These are phyloP conservation scores for Paramyrothecium roridum DNA, from an alignment of 2,329 filamentous ascomycete genomes.

Conservation along the genomic window DNA sequence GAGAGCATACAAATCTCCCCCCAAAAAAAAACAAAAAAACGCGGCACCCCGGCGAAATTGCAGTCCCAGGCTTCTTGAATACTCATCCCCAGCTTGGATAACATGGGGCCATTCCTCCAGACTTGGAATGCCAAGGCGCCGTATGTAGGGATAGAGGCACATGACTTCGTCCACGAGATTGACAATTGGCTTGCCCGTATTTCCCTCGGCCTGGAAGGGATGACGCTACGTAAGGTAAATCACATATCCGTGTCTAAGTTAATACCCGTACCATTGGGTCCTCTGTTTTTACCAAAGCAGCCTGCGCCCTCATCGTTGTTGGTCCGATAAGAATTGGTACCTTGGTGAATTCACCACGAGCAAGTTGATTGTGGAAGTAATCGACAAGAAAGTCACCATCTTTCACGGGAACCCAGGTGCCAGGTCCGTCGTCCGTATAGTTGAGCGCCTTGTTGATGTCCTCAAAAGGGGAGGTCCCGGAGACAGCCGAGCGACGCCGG, in stretches of 20 bases:
- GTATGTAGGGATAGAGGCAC: conserved; percentile 21
- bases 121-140: conserved; percentile 24
- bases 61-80: conserved; percentile 13
- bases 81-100: conserved; percentile 13
- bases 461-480: not conserved
- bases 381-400: conserved; percentile 21
- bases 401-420: not conserved
- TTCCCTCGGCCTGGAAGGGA: conserved; percentile 7
- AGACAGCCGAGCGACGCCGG: not conserved
- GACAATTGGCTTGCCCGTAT: conserved; percentile 14
- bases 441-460: not conserved
- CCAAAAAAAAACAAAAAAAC: conserved; percentile 18
- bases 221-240: conserved; percentile 8
- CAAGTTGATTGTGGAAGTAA: conserved; percentile 16
- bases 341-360: conserved; percentile 22
- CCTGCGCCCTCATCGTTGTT: conserved; percentile 18
- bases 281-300: conserved; percentile 15
- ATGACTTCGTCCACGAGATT: conserved; percentile 13
- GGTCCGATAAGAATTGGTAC: conserved; percentile 24
- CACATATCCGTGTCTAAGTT: conserved; percentile 20
- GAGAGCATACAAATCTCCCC: conserved; percentile 3
- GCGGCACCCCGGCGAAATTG: conserved; percentile 20
- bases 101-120: conserved; percentile 21
- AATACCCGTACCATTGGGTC: conserved; percentile 9
- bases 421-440: not conserved